phyloP scores from a whole-genome alignment of 1,284 basidiomycete species.

The Cutaneotrichosporon dermatis region DNA sequence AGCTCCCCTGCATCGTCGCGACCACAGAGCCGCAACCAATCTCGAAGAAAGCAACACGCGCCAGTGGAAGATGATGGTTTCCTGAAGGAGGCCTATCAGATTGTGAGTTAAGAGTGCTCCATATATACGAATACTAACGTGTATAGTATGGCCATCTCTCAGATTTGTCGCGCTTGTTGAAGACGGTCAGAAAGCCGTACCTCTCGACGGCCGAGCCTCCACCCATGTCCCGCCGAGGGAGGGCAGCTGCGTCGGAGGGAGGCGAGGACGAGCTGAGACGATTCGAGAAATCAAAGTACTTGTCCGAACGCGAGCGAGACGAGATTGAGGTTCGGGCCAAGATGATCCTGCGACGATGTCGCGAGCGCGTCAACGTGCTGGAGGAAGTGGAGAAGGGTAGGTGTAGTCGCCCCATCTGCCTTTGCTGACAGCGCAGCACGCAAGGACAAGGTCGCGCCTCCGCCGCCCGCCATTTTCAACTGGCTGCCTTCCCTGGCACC shows the following conservation, averaged over 20 bases:
- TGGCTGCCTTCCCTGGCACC: slow-evolving; percentile 46
- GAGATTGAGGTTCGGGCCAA: slow-evolving; percentile 57
- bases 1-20: slow-evolving; percentile 9
- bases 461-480: slow-evolving; percentile 27
- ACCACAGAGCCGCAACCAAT: slow-evolving; percentile 16
- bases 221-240: slow-evolving; percentile 25
- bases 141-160: slow-evolving; percentile 41
- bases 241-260: neutral
- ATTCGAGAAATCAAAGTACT: slow-evolving; percentile 48
- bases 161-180: slow-evolving; percentile 32
- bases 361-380: slow-evolving; percentile 52
- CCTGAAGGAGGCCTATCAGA: slow-evolving; percentile 46
- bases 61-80: slow-evolving; percentile 33
- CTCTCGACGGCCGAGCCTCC: slow-evolving; percentile 39
- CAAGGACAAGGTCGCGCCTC: slow-evolving; percentile 22
- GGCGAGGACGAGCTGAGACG: slow-evolving; percentile 24
- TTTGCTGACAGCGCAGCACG: slow-evolving; percentile 18
- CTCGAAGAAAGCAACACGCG: neutral
- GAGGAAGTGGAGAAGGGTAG: slow-evolving; percentile 52
- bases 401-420: neutral
- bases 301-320: slow-evolving; percentile 55
- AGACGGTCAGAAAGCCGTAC: slow-evolving; percentile 45
- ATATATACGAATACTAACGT: neutral
- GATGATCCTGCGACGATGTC: slow-evolving; percentile 53
- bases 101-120: slow-evolving; percentile 28